A percentile compares a stretch with the other conserved stretches of the same genome.
These are phyloP conservation scores for Pecoramyces ruminantium DNA, from an alignment of 192 early-diverging fungal species.

Conservation along the genomic window DNA sequence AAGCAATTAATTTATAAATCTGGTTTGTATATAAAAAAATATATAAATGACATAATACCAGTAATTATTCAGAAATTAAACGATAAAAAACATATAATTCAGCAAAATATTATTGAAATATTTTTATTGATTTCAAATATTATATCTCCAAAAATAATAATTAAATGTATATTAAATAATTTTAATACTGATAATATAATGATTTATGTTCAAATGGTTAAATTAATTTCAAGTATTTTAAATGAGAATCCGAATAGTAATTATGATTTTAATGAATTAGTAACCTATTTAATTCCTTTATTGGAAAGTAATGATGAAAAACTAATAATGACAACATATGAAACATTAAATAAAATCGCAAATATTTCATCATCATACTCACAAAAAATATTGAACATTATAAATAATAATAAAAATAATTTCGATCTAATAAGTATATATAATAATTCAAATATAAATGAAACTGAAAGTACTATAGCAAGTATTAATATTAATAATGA, in stretches of 20 bases:
- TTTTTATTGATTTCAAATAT: background rate
- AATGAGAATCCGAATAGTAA: background rate
- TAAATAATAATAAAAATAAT: background rate
- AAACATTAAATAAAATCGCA: background rate
- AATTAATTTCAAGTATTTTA: background rate
- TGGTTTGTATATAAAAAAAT: background rate
- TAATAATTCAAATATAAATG: too few relatives aligned
- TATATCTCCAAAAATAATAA: background rate
- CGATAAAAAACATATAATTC: background rate
- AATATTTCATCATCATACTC: background rate
- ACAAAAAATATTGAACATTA: background rate
- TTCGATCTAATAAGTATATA: too few relatives aligned
- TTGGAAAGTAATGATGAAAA: background rate
- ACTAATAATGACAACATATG: background rate
- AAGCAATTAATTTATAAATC: background rate
- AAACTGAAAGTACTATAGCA: too few relatives aligned
- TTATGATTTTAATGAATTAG: background rate
- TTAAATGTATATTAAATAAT: background rate
- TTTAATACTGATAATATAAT: background rate
- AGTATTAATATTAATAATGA: too few relatives aligned
- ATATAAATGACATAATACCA: background rate
- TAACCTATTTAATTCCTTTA: background rate
- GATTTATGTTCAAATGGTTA: background rate
- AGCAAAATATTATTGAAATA: background rate
- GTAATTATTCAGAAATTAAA: background rate